Percentiles rank a stretch among this genome's conserved stretches.
Conservation (phyloP, 805 yeast genomes). For the Candida anglica region DNA sequence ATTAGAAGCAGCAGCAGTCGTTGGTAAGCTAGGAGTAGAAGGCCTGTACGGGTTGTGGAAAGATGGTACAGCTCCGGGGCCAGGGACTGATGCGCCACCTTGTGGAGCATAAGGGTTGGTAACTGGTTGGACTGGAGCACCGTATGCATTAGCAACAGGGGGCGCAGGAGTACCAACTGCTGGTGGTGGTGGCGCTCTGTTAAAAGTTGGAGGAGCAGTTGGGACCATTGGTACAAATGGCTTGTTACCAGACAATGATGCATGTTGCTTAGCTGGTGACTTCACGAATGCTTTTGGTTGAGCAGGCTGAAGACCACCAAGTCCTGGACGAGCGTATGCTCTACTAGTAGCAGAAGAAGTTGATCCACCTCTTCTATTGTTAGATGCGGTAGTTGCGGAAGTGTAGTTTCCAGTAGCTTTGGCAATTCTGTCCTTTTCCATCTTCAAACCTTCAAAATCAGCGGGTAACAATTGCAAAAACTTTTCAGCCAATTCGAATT, state of each 20-base stretch:
- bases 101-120: constrained; percentile 13
- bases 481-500: constrained; percentile 73
- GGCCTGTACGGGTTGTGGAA: constrained; percentile 17
- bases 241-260: no score
- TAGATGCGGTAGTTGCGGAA: constrained; percentile 6
- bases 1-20: constrained; percentile 4
- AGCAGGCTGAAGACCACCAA: constrained; percentile 9
- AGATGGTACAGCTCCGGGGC: constrained; percentile 22
- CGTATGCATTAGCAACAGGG: constrained; percentile 12
- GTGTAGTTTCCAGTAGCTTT: constrained; percentile 49
- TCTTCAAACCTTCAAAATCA: constrained; percentile 61
- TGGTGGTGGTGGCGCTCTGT: constrained; percentile 5
- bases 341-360: constrained; percentile 7
- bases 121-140: constrained; percentile 16
- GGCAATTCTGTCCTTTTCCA: constrained; percentile 74
- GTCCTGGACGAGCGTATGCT: constrained; percentile 6
- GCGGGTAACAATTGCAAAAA: constrained; percentile 71
- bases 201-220: constrained; percentile 10
- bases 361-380: constrained; percentile 1
- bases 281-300: constrained; percentile 2
- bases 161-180: constrained; percentile 8
- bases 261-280: no score
- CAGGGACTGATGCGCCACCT: constrained; percentile 24
- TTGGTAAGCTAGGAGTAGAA: constrained; percentile 7
- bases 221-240: constrained; percentile 8